Evolutionary conservation across 202 grass and related monocot genomes (phyloP).

Genomic region (Cymbopogon flexuosus): DNA sequence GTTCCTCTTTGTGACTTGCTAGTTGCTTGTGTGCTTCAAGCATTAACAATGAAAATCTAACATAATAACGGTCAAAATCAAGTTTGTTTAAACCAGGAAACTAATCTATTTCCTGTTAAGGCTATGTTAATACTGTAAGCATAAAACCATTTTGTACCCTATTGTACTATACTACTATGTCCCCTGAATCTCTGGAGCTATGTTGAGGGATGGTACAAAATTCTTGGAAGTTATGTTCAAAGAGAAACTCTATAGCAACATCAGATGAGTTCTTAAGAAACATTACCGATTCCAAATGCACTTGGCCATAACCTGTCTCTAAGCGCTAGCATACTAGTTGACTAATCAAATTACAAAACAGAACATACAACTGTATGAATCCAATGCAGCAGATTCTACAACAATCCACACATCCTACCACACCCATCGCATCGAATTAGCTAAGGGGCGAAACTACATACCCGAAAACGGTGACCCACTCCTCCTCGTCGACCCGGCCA

Average conservation of each 20-base stretch:
- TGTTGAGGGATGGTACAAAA: not conserved
- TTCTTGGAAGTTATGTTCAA: not conserved
- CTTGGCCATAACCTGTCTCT: too few species aligned
- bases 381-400: not conserved
- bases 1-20: not conserved
- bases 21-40: not conserved
- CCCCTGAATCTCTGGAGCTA: not conserved
- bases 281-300: too few species aligned
- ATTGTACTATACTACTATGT: not conserved
- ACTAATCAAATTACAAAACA: not conserved
- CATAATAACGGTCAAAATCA: not conserved
- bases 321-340: too few species aligned
- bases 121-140: not conserved
- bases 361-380: not conserved
- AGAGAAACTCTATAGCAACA: too few species aligned
- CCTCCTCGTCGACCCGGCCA: slow-evolving; percentile 67
- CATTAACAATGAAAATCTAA: not conserved
- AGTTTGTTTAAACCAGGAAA: not conserved
- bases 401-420: not conserved
- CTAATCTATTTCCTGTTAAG: not conserved
- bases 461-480: slow-evolving; percentile 93
- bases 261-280: too few species aligned
- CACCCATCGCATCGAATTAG: not conserved
- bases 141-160: not conserved
- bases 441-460: slow-evolving; percentile 28